Evolutionary conservation across 495 filamentous ascomycete species (phyloP), one percentile per base, ranked within the genome.

Genomic region (Wilcoxina mikolae): DNA sequence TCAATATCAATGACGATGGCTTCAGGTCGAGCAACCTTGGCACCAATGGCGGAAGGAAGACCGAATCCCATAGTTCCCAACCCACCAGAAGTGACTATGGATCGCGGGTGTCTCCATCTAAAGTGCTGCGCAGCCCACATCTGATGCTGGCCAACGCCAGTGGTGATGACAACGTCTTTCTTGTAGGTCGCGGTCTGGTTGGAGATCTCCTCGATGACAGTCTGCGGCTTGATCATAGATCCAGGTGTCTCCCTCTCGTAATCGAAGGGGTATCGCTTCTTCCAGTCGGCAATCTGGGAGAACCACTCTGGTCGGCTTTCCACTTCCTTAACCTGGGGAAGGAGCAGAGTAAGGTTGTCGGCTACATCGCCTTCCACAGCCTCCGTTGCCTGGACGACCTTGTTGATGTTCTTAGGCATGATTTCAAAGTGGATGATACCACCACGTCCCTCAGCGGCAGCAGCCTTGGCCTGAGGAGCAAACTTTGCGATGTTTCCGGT

Each of bases 91-190:
- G 88, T 90, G 68, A 94, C 80, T 80, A 94, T 84, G 51, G 85
- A 83, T 35, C 89, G 79, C 22, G 87, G 87, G 58, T 86, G 69
- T 33, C 83, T 74, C 88, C 89, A 96, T 51, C 87, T 80, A 74
- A 84, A 96, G 69, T 94, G 86, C 70, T 96, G 87, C 7, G 87
- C 88, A 5, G 84, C 73, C 90, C 90, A 95, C 90, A 96, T 95
- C 71, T 95, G 90, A 67, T 95, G 89, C 67, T 95, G 88, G 29
- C 90, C 89, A 28, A 95, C 89, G 60, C 89, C 89, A 1, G 88
- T 95, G 3, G 87, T 70, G 64, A 96, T 91, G 64, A 91, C 78
- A 11, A 85, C 91, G 51, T 78, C 71, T 10, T 90, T 72, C 65
- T 94, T 91, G 53, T 80, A 78, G 58, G 78, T 60, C 1, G 76